Evolutionary conservation across 257 asterid genomes (phyloP).

Genomic region (Solanum lignicaule): DNA sequence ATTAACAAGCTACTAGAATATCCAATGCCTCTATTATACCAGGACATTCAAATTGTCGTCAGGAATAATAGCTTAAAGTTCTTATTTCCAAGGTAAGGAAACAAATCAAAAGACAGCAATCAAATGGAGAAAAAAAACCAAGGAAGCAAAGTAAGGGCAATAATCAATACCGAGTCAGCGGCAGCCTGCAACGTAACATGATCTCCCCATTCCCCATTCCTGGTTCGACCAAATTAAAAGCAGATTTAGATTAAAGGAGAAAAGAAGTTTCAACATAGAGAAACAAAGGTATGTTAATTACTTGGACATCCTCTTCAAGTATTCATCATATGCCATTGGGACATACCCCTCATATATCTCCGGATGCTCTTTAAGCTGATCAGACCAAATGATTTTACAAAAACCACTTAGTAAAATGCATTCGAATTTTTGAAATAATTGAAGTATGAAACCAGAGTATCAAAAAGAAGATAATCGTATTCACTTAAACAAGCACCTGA

Average conservation of each 20-base stretch:
- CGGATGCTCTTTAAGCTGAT: constrained; percentile 77
- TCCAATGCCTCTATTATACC: background rate
- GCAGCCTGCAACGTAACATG: constrained; percentile 99
- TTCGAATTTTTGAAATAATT: background rate
- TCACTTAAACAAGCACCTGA: constrained; percentile 42
- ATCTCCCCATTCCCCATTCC: constrained; percentile 97
- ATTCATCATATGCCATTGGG: constrained; percentile 86
- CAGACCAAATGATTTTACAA: constrained; percentile 12
- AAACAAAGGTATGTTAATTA: constrained; percentile 17
- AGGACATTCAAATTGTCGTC: background rate
- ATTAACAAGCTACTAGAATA: background rate
- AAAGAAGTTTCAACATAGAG: background rate
- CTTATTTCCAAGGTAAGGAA: background rate
- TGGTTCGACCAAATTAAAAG: constrained; percentile 17
- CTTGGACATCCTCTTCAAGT: constrained; percentile 68
- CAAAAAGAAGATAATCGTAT: background rate
- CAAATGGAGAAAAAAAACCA: background rate
- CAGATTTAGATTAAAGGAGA: background rate
- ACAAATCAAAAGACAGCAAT: background rate
- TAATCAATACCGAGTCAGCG: constrained; percentile 64
- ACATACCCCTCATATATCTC: constrained; percentile 85
- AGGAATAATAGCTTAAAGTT: background rate
- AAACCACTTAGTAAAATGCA: background rate
- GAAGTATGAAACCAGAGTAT: background rate
- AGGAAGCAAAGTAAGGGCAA: constrained; percentile 1